Evolutionary conservation across 495 filamentous ascomycete species (phyloP).

Genomic region (Tuber microsphaerosporum): DNA sequence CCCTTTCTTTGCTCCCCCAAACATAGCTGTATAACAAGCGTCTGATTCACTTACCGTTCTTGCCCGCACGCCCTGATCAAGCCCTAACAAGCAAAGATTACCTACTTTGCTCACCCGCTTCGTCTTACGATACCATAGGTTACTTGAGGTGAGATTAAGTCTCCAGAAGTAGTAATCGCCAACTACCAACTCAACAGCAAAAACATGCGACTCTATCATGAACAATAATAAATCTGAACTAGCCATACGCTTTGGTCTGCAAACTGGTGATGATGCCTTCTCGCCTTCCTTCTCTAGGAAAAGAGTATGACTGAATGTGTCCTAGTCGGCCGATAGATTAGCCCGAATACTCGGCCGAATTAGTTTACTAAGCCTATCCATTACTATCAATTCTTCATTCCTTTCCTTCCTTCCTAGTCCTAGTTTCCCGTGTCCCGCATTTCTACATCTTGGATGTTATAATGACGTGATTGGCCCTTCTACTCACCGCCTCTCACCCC

Average conservation of each 20-base stretch:
- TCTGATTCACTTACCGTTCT: too few relatives aligned
- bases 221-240: background rate
- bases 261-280: background rate
- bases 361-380: background rate
- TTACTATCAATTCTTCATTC: background rate
- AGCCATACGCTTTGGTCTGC: background rate
- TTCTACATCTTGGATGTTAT: too few relatives aligned
- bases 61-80: too few relatives aligned
- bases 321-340: background rate
- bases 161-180: too few relatives aligned
- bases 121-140: too few relatives aligned
- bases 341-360: background rate
- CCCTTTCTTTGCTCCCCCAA: too few relatives aligned
- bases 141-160: too few relatives aligned
- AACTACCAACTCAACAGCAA: too few relatives aligned
- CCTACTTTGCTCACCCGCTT: too few relatives aligned
- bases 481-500: background rate
- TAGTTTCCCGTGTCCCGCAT: background rate
- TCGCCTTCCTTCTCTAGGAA: background rate
- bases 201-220: too few relatives aligned
- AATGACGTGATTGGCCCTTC: background rate
- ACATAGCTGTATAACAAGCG: too few relatives aligned
- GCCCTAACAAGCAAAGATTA: too few relatives aligned
- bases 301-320: background rate
- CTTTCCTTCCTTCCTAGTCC: background rate